Evolutionary conservation across 192 early-diverging fungal genomes (phyloP), one percentile per base, ranked within the genome.

Genomic region (Umbelopsis sp.): DNA sequence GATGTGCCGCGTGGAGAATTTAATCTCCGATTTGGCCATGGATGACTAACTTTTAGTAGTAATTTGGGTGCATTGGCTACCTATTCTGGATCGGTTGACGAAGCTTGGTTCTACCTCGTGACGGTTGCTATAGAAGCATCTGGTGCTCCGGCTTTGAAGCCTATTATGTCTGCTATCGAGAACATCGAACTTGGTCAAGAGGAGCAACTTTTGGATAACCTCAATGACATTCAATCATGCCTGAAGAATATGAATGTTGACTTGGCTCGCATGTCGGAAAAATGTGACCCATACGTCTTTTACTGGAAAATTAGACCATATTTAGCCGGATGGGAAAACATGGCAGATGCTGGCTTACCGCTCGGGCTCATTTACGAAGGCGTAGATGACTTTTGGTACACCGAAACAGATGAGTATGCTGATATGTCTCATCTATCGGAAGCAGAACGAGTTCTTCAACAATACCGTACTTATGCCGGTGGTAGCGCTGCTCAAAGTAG

Each of bases 31-130:
- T 46, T 23, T 46, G 21, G 30, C 15, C 46, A 4, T 21, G 46
- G 49, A 48, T 66, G 46, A 25, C 49, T 64, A 69, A 47, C 51
- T 61, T 61, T 73, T 72, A 69, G 25, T 35, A 88, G 85, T 73
- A 99, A 99, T 81, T 72, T 99, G 16, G 82, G 91, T 13, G 90
- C 92, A 0, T 74, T 95, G 68, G 84, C 91, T 55, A 96, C 93
- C 10, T 95, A 95, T 68, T 90, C 93, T 5, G 94, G 95, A 15
- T 87, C 88, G 33, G 84, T 89, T 61, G 97, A 99, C 78, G 96
- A 99, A 86, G 89, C 91, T 4, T 99, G 97, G 97, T 99, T 99
- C 75, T 97, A 96, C 82, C 85, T 99, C 30, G 89, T 97, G 55
- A 93, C 94, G 11, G 89, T 91, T 2, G 92, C 91, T 1, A 96